Conservation (phyloP, 805 yeast species). For the Millerozyma miso region DNA sequence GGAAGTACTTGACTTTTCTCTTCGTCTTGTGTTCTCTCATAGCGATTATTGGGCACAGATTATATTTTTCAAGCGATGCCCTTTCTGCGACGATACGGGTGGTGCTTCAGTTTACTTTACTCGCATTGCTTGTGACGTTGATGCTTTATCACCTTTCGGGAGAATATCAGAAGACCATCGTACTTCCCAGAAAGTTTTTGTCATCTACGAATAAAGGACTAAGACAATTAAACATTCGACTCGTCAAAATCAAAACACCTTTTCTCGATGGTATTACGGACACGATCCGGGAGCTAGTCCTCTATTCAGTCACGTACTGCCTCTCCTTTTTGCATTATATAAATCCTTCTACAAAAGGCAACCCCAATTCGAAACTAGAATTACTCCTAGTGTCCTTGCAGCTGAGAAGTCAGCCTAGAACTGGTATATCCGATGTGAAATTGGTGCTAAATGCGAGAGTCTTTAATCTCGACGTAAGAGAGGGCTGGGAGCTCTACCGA, state of each 20-base stretch:
- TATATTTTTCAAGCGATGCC: slow-evolving; percentile 23
- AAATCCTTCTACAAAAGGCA: slow-evolving; percentile 28
- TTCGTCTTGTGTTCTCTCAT: slow-evolving; percentile 37
- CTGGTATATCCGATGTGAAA: slow-evolving; percentile 75
- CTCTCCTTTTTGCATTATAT: slow-evolving; percentile 30
- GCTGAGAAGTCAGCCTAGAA: slow-evolving; percentile 52
- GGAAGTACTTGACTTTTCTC: slow-evolving; percentile 56
- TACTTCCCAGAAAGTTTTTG: slow-evolving; percentile 74
- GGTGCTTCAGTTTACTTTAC: slow-evolving; percentile 49
- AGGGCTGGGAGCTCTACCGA: slow-evolving; percentile 92
- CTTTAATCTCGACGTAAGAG: slow-evolving; percentile 78
- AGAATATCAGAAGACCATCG: slow-evolving; percentile 81
- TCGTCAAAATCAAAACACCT: slow-evolving; percentile 56
- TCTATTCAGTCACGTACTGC: slow-evolving; percentile 26
- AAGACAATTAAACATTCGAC: slow-evolving; percentile 72
- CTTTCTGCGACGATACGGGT: slow-evolving; percentile 33
- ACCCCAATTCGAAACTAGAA: slow-evolving; percentile 30
- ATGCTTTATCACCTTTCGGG: slow-evolving; percentile 82
- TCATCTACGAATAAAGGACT: slow-evolving; percentile 85
- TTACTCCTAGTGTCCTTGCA: slow-evolving; percentile 37
- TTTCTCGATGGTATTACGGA: slow-evolving; percentile 31
- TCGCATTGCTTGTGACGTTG: slow-evolving; percentile 63
- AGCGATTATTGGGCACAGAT: slow-evolving; percentile 36
- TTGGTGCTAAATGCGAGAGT: slow-evolving; percentile 75
- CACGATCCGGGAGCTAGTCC: slow-evolving; percentile 32